Conservation (phyloP, 495 filamentous ascomycete genomes). For the Aspergillus homomorphus region DNA sequence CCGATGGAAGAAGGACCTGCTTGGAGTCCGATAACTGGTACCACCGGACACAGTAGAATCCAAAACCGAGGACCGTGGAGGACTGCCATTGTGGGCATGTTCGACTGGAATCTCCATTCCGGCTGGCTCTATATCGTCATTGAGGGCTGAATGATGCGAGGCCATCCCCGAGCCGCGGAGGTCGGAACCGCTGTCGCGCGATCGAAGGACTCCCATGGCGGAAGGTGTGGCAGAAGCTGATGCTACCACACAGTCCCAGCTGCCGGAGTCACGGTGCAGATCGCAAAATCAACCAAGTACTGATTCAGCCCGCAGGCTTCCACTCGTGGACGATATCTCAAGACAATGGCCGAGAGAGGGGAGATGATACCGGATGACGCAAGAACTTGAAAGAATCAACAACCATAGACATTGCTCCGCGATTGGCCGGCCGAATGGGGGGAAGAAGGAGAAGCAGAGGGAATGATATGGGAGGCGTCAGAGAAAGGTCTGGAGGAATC, state of each 20-base stretch:
- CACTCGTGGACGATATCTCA: neutral
- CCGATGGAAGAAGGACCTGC: constrained; percentile 75
- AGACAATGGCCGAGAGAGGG: constrained; percentile 1
- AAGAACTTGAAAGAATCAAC: constrained; percentile 12
- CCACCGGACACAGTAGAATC: constrained; percentile 40
- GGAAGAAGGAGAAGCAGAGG: neutral
- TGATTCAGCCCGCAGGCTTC: constrained; percentile 2
- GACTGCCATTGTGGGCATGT: constrained; percentile 33
- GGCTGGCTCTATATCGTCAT: constrained; percentile 24
- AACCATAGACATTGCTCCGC: constrained; percentile 17
- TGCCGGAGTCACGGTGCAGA: neutral
- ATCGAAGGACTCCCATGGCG: constrained; percentile 37
- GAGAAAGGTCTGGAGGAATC: neutral
- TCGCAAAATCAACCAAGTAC: neutral
- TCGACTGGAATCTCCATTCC: constrained; percentile 28
- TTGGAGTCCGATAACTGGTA: constrained; percentile 60
- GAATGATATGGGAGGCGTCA: neutral
- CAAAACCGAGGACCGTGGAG: constrained; percentile 27
- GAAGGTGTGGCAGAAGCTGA: neutral
- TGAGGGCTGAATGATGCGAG: constrained; percentile 22
- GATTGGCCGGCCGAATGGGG: constrained; percentile 9
- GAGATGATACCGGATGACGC: constrained; percentile 20
- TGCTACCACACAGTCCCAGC: neutral
- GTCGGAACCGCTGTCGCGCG: constrained; percentile 34
- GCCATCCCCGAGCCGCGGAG: constrained; percentile 33